Evolutionary conservation across 2,329 filamentous ascomycete genomes (phyloP).

Genomic region (Cytospora piceicola): DNA sequence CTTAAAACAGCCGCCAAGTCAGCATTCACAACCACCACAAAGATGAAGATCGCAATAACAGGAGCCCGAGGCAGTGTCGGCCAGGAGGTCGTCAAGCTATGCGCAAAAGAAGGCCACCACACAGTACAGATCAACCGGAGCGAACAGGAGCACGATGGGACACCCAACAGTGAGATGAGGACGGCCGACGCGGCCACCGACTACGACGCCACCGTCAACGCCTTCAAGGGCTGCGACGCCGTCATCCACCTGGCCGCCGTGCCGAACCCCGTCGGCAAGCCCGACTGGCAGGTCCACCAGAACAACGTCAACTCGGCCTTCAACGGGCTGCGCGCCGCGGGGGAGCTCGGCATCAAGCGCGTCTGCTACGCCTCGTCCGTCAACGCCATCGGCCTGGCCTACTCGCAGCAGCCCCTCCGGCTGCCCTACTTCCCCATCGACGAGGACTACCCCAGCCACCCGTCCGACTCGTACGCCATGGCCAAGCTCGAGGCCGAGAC

Average conservation of each 20-base stretch:
- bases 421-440: conserved; percentile 45
- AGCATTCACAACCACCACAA: conserved; percentile 3
- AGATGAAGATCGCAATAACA: conserved; percentile 47
- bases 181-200: conserved; percentile 40
- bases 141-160: conserved; percentile 37
- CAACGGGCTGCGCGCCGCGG: conserved; percentile 45
- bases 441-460: conserved; percentile 38
- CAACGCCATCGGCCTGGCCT: conserved; percentile 44
- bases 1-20: neutral
- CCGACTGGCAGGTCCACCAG: conserved; percentile 40
- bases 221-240: conserved; percentile 8
- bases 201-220: conserved; percentile 38
- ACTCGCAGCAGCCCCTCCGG: conserved; percentile 40
- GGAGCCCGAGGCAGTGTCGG: conserved; percentile 42
- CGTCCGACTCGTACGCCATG: conserved; percentile 43
- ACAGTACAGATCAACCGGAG: conserved; percentile 43
- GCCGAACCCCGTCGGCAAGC: conserved; percentile 41
- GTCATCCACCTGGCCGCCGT: conserved; percentile 38
- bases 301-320: conserved; percentile 45
- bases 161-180: conserved; percentile 40
- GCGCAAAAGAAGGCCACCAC: conserved; percentile 39
- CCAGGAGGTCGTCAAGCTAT: conserved; percentile 38
- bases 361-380: conserved; percentile 44
- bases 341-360: conserved; percentile 40
- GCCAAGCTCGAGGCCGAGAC: conserved; percentile 43